Evolutionary conservation across 2,329 filamentous ascomycete species (phyloP).

Genomic region (Macrophomina tecta): DNA sequence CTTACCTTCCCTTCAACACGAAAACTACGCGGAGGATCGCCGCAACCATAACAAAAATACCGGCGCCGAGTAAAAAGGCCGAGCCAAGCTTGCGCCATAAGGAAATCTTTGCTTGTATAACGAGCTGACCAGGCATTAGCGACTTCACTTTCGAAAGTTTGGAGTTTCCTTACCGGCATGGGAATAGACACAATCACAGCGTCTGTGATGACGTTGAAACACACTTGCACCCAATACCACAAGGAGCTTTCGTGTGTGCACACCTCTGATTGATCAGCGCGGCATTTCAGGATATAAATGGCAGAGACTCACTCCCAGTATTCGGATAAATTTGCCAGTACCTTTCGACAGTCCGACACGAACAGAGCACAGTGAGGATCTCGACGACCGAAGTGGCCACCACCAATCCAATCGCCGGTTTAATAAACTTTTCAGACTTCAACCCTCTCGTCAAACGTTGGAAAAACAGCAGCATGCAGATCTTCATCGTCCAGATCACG

Average conservation of each 20-base stretch:
- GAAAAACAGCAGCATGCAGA: conserved; percentile 52
- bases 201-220: conserved; percentile 45
- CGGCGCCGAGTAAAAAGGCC: conserved; percentile 41
- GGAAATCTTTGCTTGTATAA: conserved; percentile 39
- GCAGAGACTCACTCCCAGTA: conserved; percentile 42
- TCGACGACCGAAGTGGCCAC: conserved; percentile 36
- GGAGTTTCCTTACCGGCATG: conserved; percentile 34
- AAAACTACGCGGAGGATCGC: conserved; percentile 38
- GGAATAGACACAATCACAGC: conserved; percentile 45
- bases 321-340: conserved; percentile 48
- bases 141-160: not conserved
- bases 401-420: conserved; percentile 43
- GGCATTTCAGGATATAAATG: too few species aligned
- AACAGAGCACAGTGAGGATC: conserved; percentile 31
- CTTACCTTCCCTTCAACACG: conserved; percentile 38
- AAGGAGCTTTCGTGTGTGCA: conserved; percentile 44
- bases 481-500: conserved; percentile 50
- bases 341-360: conserved; percentile 43
- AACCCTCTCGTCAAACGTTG: conserved; percentile 44
- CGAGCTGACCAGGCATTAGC: conserved; percentile 28
- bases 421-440: conserved; percentile 45
- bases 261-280: conserved; percentile 28
- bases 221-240: conserved; percentile 41
- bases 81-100: conserved; percentile 40
- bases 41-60: conserved; percentile 44